These are phyloP conservation scores for Solanum aculeatissimum DNA, from an alignment of 305 asterid genomes.

Conservation along the genomic window DNA sequence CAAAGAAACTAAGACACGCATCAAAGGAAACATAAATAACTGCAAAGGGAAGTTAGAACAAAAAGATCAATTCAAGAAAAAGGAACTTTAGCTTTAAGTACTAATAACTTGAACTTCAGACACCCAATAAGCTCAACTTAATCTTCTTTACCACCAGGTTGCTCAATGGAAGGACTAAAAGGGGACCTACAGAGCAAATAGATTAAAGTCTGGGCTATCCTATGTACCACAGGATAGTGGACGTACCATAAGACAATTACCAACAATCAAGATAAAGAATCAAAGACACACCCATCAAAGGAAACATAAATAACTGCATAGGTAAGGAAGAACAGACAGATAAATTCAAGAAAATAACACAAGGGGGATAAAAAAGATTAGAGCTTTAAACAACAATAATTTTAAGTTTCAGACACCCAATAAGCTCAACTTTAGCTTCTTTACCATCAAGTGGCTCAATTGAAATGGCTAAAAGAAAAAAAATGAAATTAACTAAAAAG, in stretches of 20 bases:
- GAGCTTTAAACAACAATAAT: conserved; percentile 25
- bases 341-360: background rate
- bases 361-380: background rate
- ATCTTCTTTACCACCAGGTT: too few relatives aligned
- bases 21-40: background rate
- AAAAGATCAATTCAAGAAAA: background rate
- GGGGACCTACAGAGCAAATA: background rate
- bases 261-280: too few relatives aligned
- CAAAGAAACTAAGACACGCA: background rate
- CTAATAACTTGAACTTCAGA: too few relatives aligned
- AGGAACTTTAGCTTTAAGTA: too few relatives aligned
- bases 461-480: background rate
- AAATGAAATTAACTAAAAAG: background rate
- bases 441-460: conserved; percentile 20
- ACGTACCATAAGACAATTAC: too few relatives aligned
- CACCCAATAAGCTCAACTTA: too few relatives aligned
- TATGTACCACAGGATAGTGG: background rate
- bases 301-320: background rate
- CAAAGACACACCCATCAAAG: too few relatives aligned
- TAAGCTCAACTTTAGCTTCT: conserved; percentile 16
- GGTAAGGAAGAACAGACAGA: background rate
- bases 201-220: background rate
- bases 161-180: too few relatives aligned
- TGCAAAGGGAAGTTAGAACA: background rate
- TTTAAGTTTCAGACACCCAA: conserved; percentile 54